Evolutionary conservation across 768 basidiomycete genomes (phyloP).

Genomic region (Sporobolomyces phaffii): DNA sequence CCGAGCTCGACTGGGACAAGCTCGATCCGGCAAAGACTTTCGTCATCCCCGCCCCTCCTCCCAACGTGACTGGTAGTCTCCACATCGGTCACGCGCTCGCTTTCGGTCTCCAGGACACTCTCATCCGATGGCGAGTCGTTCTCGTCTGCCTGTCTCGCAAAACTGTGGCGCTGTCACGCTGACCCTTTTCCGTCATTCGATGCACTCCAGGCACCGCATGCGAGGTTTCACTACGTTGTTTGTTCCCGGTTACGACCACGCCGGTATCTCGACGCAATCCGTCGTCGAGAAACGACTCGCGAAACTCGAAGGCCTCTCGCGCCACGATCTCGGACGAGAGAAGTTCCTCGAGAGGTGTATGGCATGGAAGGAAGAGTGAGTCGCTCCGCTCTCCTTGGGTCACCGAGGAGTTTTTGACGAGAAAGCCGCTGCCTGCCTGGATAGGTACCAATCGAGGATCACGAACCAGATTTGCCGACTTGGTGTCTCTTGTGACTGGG

Average conservation of each 20-base stretch:
- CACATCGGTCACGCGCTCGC: constrained; percentile 95
- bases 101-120: constrained; percentile 77
- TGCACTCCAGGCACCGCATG: constrained; percentile 77
- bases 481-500: constrained; percentile 93
- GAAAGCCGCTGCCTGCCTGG: no score
- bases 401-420: background rate
- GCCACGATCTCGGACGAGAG: constrained; percentile 93
- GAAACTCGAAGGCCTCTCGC: constrained; percentile 71
- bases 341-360: constrained; percentile 81
- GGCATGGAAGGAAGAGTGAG: constrained; percentile 96
- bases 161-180: no score
- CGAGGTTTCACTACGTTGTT: constrained; percentile 82
- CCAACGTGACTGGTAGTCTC: constrained; percentile 90
- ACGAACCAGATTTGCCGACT: constrained; percentile 79
- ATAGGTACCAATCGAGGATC: constrained; percentile 85
- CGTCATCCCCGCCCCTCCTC: constrained; percentile 83
- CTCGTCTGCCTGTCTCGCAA: background rate
- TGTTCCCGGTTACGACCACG: constrained; percentile 94
- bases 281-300: constrained; percentile 89
- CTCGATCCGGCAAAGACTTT: constrained; percentile 70
- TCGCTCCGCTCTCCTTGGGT: no score
- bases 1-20: constrained; percentile 76
- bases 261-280: constrained; percentile 94
- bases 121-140: constrained; percentile 71
- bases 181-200: background rate